Percentiles rank a stretch among this genome's conserved stretches.
phyloP scores from a whole-genome alignment of 805 yeast genomes.

The Yarrowia osloensis region DNA sequence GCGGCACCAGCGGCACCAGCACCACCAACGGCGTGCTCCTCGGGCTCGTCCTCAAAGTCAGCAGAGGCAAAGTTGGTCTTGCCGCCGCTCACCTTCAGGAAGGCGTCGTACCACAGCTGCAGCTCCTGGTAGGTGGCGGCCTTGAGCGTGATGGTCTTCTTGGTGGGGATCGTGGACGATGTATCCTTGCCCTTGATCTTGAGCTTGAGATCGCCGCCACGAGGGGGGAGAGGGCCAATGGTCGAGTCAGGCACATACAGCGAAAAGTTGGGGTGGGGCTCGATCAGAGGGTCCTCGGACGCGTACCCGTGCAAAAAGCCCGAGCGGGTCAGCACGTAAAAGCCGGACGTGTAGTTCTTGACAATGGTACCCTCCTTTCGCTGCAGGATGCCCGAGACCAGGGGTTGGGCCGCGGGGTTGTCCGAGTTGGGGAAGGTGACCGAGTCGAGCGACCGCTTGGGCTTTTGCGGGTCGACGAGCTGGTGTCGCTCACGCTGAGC shows the following conservation, averaged over 20 bases:
- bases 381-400: slow-evolving; percentile 51
- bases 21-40: background rate
- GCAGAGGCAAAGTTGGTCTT: slow-evolving; percentile 25
- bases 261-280: slow-evolving; percentile 51
- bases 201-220: slow-evolving; percentile 47
- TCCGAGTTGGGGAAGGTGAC: slow-evolving; percentile 47
- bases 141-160: slow-evolving; percentile 47
- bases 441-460: slow-evolving; percentile 45
- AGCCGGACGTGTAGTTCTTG: slow-evolving; percentile 48
- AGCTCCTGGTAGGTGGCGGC: slow-evolving; percentile 51
- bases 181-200: slow-evolving; percentile 50
- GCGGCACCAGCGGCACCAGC: slow-evolving; percentile 31
- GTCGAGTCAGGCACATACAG: slow-evolving; percentile 52
- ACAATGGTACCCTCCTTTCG: slow-evolving; percentile 50
- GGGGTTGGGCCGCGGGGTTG: slow-evolving; percentile 49
- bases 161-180: slow-evolving; percentile 39
- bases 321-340: slow-evolving; percentile 52
- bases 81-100: slow-evolving; percentile 31
- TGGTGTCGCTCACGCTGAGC: slow-evolving; percentile 40
- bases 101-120: slow-evolving; percentile 50
- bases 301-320: slow-evolving; percentile 52
- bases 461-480: slow-evolving; percentile 42
- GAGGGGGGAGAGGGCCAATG: slow-evolving; percentile 44
- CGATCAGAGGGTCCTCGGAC: slow-evolving; percentile 47
- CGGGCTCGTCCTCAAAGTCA: slow-evolving; percentile 9